Evolutionary conservation across 176 grass and related monocot species (phyloP).

Genomic region (Chloris gayana): DNA sequence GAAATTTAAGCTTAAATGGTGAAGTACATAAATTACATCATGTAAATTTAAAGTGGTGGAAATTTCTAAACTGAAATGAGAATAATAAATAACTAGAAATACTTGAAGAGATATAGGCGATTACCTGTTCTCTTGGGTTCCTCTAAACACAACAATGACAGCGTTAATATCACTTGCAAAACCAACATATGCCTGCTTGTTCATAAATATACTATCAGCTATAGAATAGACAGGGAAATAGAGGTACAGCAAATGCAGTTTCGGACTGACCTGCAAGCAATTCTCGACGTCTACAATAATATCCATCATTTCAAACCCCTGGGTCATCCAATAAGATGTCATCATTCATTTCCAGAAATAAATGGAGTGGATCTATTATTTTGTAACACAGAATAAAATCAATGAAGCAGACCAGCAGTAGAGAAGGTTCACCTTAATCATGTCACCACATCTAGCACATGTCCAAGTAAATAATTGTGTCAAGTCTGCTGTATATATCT

Average conservation of each 20-base stretch:
- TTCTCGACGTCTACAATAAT: slow-evolving; percentile 85
- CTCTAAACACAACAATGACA: slow-evolving; percentile 85
- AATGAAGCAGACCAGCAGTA: slow-evolving; percentile 9
- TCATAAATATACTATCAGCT: slow-evolving; percentile 7
- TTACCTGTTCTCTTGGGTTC: slow-evolving; percentile 96
- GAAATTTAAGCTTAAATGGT: neutral
- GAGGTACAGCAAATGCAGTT: neutral
- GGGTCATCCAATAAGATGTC: slow-evolving; percentile 39
- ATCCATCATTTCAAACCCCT: slow-evolving; percentile 84
- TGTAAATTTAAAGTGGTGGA: neutral
- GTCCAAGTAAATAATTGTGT: slow-evolving; percentile 90
- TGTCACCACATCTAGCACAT: slow-evolving; percentile 77
- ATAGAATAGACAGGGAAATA: slow-evolving; percentile 17
- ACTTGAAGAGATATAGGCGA: neutral
- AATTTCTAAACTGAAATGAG: neutral
- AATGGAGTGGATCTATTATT: neutral
- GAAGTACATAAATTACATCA: slow-evolving; percentile 8
- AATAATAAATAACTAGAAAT: slow-evolving; percentile 20
- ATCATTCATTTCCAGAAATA: slow-evolving; percentile 17
- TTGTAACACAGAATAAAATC: slow-evolving; percentile 14
- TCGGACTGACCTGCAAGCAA: slow-evolving; percentile 68
- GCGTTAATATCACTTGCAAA: slow-evolving; percentile 82
- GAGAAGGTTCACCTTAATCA: slow-evolving; percentile 58
- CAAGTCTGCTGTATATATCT: slow-evolving; percentile 95
- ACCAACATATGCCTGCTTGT: slow-evolving; percentile 86